Percentiles rank a stretch among this genome's conserved stretches.
Conservation (phyloP, 768 basidiomycete species). For the Pulveroboletus sp. region DNA sequence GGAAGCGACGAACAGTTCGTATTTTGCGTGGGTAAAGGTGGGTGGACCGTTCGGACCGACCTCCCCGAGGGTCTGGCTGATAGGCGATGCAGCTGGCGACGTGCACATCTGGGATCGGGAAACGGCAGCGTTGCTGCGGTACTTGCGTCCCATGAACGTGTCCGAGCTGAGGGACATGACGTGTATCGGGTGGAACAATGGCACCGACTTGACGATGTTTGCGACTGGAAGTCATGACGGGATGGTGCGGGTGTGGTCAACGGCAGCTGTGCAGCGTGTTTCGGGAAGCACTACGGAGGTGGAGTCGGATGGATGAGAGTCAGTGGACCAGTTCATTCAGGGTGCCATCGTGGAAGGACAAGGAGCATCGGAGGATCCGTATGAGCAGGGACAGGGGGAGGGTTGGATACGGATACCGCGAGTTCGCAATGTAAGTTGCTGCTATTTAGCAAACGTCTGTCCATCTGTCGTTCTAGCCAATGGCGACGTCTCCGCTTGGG, state of each 20-base stretch:
- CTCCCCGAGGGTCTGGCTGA: neutral
- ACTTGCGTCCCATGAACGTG: slow-evolving; percentile 52
- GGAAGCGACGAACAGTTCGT: slow-evolving; percentile 75
- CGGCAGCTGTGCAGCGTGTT: slow-evolving; percentile 18
- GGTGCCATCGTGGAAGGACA: too few relatives aligned
- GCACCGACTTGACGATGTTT: slow-evolving; percentile 47
- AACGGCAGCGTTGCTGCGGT: slow-evolving; percentile 65
- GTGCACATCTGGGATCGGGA: slow-evolving; percentile 86
- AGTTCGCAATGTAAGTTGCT: too few relatives aligned
- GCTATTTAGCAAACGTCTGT: too few relatives aligned
- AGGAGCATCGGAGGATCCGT: too few relatives aligned
- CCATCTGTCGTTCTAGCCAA: too few relatives aligned
- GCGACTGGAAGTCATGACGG: slow-evolving; percentile 78
- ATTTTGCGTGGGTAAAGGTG: slow-evolving; percentile 76
- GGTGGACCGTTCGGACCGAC: neutral
- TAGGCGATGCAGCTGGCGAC: slow-evolving; percentile 55
- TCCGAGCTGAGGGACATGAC: slow-evolving; percentile 62
- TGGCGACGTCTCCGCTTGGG: too few relatives aligned
- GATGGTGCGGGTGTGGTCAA: slow-evolving; percentile 71
- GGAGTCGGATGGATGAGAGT: slow-evolving; percentile 17
- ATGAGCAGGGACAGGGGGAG: too few relatives aligned
- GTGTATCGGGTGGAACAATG: slow-evolving; percentile 78
- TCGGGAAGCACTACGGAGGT: slow-evolving; percentile 20
- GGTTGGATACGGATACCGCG: too few relatives aligned
- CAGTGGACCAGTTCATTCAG: neutral